Percentiles rank a stretch among this genome's conserved stretches.
phyloP scores from a whole-genome alignment of 768 basidiomycete species.

The Suillus hirtellus region DNA sequence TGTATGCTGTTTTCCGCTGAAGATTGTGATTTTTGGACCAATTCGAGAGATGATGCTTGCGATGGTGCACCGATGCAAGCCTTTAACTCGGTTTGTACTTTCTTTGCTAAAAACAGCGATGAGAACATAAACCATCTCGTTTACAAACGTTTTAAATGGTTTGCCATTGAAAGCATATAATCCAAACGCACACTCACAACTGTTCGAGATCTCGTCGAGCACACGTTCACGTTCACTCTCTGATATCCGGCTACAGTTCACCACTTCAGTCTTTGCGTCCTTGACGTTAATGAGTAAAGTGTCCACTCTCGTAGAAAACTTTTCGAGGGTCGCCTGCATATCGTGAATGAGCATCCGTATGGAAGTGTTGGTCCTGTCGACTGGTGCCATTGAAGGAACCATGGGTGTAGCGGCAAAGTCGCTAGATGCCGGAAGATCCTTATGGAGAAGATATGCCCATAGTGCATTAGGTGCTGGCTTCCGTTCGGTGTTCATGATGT shows the following conservation, averaged over 20 bases:
- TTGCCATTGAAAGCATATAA: slow-evolving; percentile 15
- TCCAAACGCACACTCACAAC: slow-evolving; percentile 42
- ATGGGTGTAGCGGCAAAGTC: slow-evolving; percentile 23
- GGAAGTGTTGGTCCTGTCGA: slow-evolving; percentile 68
- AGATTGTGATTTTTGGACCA: slow-evolving; percentile 40
- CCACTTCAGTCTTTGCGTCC: slow-evolving; percentile 53
- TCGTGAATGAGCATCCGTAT: slow-evolving; percentile 74
- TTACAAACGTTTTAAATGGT: slow-evolving; percentile 19
- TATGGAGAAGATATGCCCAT: slow-evolving; percentile 60
- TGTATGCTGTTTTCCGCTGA: slow-evolving; percentile 42
- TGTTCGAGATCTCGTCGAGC: slow-evolving; percentile 52
- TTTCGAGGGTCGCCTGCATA: slow-evolving; percentile 70
- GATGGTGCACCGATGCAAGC: slow-evolving; percentile 57
- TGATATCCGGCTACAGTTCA: slow-evolving; percentile 54
- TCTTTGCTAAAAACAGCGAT: slow-evolving; percentile 48
- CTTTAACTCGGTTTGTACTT: slow-evolving; percentile 62
- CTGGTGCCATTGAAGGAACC: slow-evolving; percentile 43
- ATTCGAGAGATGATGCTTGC: slow-evolving; percentile 43
- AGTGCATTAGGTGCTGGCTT: slow-evolving; percentile 27
- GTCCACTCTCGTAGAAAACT: slow-evolving; percentile 58
- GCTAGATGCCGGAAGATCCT: slow-evolving; percentile 33
- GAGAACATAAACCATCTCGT: slow-evolving; percentile 7
- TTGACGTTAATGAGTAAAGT: slow-evolving; percentile 52
- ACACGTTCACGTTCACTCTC: slow-evolving; percentile 60
- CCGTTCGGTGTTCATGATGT: slow-evolving; percentile 2